Conservation (phyloP, 2,329 filamentous ascomycete genomes). For the Drechslerella coelobrocha region DNA sequence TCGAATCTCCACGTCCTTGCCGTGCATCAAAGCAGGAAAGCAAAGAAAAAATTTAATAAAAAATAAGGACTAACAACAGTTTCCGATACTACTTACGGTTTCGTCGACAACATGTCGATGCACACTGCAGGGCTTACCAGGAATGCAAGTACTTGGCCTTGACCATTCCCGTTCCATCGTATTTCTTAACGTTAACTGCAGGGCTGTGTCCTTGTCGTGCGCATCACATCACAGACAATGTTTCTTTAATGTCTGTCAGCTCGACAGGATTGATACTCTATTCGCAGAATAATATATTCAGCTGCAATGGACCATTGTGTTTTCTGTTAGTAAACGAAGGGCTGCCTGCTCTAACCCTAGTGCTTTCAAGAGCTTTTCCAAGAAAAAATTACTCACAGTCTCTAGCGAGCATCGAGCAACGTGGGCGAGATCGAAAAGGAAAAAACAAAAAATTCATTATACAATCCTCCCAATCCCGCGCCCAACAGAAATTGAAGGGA, state of each 20-base stretch:
- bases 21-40: conserved; percentile 17
- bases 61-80: too few relatives aligned
- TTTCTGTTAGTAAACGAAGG: too few relatives aligned
- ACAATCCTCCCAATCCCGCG: neutral
- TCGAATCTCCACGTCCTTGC: conserved; percentile 31
- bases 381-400: too few relatives aligned
- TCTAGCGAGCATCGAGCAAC: conserved; percentile 27
- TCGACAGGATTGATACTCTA: too few relatives aligned
- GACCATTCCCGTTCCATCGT: conserved; percentile 28
- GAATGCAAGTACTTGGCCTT: conserved; percentile 35
- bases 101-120: conserved; percentile 29
- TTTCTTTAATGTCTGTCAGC: too few relatives aligned
- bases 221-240: too few relatives aligned
- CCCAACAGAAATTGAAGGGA: conserved; percentile 3
- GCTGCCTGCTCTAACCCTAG: too few relatives aligned
- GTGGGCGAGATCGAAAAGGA: conserved; percentile 36
- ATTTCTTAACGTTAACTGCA: neutral
- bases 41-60: conserved; percentile 7
- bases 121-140: conserved; percentile 21
- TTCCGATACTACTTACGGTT: conserved; percentile 25
- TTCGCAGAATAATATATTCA: too few relatives aligned
- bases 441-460: neutral
- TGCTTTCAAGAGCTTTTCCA: too few relatives aligned
- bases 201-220: neutral
- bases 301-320: too few relatives aligned